These are phyloP conservation scores for Rhododendron williamsianum DNA, from an alignment of 148 eudicot genomes.

Conservation along the genomic window DNA sequence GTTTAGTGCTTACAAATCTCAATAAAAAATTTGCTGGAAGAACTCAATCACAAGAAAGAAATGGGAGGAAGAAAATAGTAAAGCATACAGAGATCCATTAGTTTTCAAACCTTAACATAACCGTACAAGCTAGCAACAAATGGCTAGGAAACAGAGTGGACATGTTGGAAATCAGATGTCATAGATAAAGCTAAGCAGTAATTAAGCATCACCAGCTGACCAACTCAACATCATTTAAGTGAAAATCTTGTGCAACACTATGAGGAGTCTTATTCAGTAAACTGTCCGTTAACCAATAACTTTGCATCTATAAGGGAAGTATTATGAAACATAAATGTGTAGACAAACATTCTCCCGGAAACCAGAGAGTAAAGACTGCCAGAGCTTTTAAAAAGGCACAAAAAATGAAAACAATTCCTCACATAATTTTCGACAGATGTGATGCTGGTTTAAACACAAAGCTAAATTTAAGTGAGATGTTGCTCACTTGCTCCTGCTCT, in stretches of 20 bases:
- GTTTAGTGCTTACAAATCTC: neutral
- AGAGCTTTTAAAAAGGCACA: neutral
- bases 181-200: constrained; percentile 1
- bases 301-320: neutral
- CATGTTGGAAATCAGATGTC: neutral
- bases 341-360: neutral
- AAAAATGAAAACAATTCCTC: neutral
- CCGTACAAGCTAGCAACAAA: neutral
- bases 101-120: neutral
- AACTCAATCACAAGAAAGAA: neutral
- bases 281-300: neutral
- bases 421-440: neutral
- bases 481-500: neutral
- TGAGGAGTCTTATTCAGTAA: neutral
- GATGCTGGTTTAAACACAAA: neutral
- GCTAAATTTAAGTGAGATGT: neutral
- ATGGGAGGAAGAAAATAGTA: neutral
- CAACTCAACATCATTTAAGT: neutral
- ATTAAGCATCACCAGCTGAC: neutral
- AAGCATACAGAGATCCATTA: too few relatives aligned
- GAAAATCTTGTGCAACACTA: neutral
- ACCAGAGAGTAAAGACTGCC: neutral
- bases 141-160: neutral
- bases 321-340: neutral
- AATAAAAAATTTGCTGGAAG: neutral